Evolutionary conservation across 208 protist species (phyloP), one percentile per base, ranked within the genome.

Genomic region (Leishmania major): DNA sequence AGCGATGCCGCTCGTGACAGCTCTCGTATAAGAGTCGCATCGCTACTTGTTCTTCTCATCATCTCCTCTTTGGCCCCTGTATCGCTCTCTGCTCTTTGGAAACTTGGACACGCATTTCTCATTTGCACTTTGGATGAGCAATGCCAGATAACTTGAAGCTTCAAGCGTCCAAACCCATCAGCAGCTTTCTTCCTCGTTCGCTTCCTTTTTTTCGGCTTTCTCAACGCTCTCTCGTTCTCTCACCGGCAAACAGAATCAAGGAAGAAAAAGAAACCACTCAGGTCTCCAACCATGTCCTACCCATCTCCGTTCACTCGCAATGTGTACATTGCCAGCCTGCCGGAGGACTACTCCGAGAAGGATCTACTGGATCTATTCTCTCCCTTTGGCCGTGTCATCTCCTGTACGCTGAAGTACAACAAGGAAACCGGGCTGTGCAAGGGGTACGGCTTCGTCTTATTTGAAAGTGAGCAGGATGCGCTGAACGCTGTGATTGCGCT

Each of bases 361-460:
- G 79, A 94, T 73, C 88, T 97, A 8, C 84, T 88, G 45, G 86
- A 85, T 55, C 85, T 97, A 43, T 97, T 97, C 78, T 76, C 88
- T 57, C 89, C 84, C 15, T 96, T 91, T 75, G 94, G 94, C 43
- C 73, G 71, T 45, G 92, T 97, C 70, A 82, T 92, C 64, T 93
- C 92, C 31, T 92, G 90, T 77, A 85, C 88, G 25, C 85, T 96
- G 25, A 97, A 95, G 91, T 89, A 87, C 70, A 86, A 90, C 66
- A 92, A 89, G 75, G 82, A 84, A 22, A 95, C 89, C 0, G 90
- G 91, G 0, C n/a, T 85, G 53, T 95, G 89, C 84, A 95, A 92
- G 80, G 94, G 93, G 59, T 96, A 97, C 84, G 94, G 94, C 57
- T 97, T 97, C 83, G 93, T 97, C 35, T 81, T 96, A 28, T 97